Percentiles rank a stretch among this genome's conserved stretches.
Evolutionary conservation across 225 moss, liverwort and hornwort genomes (phyloP).

Genomic region (Takakia lepidozioides): DNA sequence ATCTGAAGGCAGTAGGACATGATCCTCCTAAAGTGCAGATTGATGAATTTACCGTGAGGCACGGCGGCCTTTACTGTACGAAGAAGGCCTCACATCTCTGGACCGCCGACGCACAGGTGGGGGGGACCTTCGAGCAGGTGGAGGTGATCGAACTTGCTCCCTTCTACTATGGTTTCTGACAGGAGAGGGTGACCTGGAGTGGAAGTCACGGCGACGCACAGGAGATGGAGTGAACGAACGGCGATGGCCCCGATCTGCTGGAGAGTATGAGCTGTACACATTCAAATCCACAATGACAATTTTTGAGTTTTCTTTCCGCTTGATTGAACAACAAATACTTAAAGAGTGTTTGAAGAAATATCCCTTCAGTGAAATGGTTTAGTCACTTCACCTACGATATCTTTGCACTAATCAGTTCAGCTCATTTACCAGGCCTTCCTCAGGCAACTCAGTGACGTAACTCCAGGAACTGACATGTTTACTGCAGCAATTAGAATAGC

Average conservation of each 20-base stretch:
- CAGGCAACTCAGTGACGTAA: too few relatives aligned
- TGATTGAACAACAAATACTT: too few relatives aligned
- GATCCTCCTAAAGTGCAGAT: background rate
- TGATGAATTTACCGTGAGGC: constrained; percentile 17
- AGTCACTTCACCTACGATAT: too few relatives aligned
- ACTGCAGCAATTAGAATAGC: too few relatives aligned
- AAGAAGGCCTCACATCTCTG: constrained; percentile 28
- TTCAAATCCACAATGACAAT: too few relatives aligned
- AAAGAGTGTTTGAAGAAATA: too few relatives aligned
- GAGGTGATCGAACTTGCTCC: constrained; percentile 30
- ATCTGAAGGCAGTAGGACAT: background rate
- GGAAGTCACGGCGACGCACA: constrained; percentile 25
- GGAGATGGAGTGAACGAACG: constrained; percentile 57
- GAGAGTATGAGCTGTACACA: too few relatives aligned
- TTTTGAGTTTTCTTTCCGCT: too few relatives aligned
- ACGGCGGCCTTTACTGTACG: constrained; percentile 29
- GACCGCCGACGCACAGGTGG: constrained; percentile 34
- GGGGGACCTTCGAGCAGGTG: constrained; percentile 17
- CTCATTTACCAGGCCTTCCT: too few relatives aligned
- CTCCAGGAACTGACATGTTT: too few relatives aligned
- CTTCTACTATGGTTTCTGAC: constrained; percentile 25
- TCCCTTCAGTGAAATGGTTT: too few relatives aligned
- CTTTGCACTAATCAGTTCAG: too few relatives aligned
- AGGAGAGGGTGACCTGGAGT: constrained; percentile 42
- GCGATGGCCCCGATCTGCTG: constrained; percentile 40